Conservation (phyloP, 2,329 filamentous ascomycete genomes). For the Penicillium sp. region DNA sequence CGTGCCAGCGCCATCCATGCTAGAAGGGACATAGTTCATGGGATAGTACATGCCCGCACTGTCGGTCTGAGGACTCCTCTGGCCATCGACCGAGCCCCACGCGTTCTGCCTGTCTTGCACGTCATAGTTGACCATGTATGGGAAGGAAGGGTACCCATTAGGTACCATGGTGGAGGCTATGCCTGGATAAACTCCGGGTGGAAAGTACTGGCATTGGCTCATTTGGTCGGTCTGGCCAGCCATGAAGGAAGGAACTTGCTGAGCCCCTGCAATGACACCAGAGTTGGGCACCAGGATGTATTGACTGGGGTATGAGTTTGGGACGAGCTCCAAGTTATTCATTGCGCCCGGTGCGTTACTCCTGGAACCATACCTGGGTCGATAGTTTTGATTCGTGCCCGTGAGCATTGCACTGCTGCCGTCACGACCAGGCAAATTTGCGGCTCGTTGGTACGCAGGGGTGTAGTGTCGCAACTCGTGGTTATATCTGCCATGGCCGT, state of each 20-base stretch:
- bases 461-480: slow-evolving; percentile 23
- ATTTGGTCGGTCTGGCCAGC: slow-evolving; percentile 33
- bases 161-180: slow-evolving; percentile 34
- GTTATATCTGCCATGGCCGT: not conserved
- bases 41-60: slow-evolving; percentile 55
- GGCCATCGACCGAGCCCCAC: slow-evolving; percentile 46
- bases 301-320: slow-evolving; percentile 15
- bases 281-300: slow-evolving; percentile 35
- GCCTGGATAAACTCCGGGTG: slow-evolving; percentile 38
- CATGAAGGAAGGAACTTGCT: slow-evolving; percentile 30
- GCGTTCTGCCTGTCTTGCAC: slow-evolving; percentile 39
- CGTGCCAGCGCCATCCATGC: slow-evolving; percentile 60
- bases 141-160: slow-evolving; percentile 34
- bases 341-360: slow-evolving; percentile 19
- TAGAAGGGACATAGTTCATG: slow-evolving; percentile 50
- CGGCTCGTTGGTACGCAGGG: slow-evolving; percentile 8
- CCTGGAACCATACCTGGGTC: slow-evolving; percentile 31
- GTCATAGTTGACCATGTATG: slow-evolving; percentile 37
- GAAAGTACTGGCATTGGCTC: slow-evolving; percentile 37
- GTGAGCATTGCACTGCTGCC: slow-evolving; percentile 25
- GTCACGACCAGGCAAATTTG: slow-evolving; percentile 18
- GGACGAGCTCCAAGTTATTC: slow-evolving; percentile 23
- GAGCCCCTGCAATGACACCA: slow-evolving; percentile 32
- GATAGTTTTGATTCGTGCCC: slow-evolving; percentile 30
- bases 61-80: slow-evolving; percentile 58